Evolutionary conservation across 176 grass and related monocot species (phyloP), one percentile per base, ranked within the genome.

Genomic region (Raddia guianensis): DNA sequence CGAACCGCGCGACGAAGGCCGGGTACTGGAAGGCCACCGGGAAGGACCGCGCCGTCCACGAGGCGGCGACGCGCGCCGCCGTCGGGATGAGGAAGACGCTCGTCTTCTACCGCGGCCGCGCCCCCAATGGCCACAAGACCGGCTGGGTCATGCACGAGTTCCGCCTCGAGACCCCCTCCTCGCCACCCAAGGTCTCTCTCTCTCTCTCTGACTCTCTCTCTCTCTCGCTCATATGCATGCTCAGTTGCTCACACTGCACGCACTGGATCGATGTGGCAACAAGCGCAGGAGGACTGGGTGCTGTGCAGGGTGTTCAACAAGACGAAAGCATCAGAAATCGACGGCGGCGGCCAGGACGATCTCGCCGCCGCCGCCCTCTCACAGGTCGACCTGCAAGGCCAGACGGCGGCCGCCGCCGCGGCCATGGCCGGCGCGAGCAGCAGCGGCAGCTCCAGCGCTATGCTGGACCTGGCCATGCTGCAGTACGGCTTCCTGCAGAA

Each of bases 61-160:
- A 95, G 33, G 56, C 82, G 0, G 54, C 45, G 5, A 85, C 86
- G 16, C 84, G 50, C 42, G 46, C 6, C 9, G 47, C 83, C 2
- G 84, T 91, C 35, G 93, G 93, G 44, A 95, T 90, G 93, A 87
- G 93, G 55, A 95, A 95, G 87, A 95, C 89, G 8, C 49, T 95
- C 46, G 93, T 95, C 12, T 95, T 95, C 68, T 88, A 95, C n/a
- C 46, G 40, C 34, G 93, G 93, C 0, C 73, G 93, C 19, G 93
- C 93, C n/a, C 93, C 89, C 2, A 95, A 83, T 7, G 93, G 93
- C 4, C 33, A 53, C 5, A 95, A 91, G 82, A 85, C 86, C 12
- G 47, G 63, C 4, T 95, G 93, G 92, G 87, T 95, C 54, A 95
- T 95, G 92, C 92, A 95, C 13, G 92, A 95, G 73, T 95, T 95